Conservation (phyloP, 805 yeast genomes). For the Yarrowia sp. region DNA sequence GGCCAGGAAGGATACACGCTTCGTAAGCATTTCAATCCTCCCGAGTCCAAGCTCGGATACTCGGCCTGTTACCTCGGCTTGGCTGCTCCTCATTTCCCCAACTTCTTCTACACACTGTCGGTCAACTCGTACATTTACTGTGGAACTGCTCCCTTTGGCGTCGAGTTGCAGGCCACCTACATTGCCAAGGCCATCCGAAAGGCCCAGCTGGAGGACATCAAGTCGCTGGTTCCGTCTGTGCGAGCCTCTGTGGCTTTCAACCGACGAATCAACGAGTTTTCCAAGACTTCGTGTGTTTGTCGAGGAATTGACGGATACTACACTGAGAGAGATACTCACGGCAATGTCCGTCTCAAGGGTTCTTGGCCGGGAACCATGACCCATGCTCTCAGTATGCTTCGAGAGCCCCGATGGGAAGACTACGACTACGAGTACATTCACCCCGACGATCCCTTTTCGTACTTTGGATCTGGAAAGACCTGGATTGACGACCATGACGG, state of each 20-base stretch:
- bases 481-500: conserved; percentile 38
- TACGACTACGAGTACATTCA: conserved; percentile 40
- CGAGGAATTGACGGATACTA: conserved; percentile 37
- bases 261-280: conserved; percentile 35
- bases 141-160: conserved; percentile 38
- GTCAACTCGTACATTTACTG: conserved; percentile 39
- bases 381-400: conserved; percentile 40
- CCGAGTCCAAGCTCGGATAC: conserved; percentile 29
- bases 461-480: conserved; percentile 42
- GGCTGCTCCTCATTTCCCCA: conserved; percentile 40
- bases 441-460: conserved; percentile 40
- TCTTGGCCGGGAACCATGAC: conserved; percentile 42
- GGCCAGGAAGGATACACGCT: conserved; percentile 37
- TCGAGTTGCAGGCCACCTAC: conserved; percentile 39
- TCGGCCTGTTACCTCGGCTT: conserved; percentile 39
- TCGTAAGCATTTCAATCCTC: conserved; percentile 32
- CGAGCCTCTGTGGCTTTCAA: conserved; percentile 39
- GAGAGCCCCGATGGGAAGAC: conserved; percentile 41
- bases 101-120: conserved; percentile 39
- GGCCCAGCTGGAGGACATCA: conserved; percentile 38
- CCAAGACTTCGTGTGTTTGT: conserved; percentile 31
- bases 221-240: conserved; percentile 35
- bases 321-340: conserved; percentile 20
- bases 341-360: conserved; percentile 25
- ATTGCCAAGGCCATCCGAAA: conserved; percentile 35